phyloP scores from a whole-genome alignment of 2,329 filamentous ascomycete species.

The Westerdykella sp. region DNA sequence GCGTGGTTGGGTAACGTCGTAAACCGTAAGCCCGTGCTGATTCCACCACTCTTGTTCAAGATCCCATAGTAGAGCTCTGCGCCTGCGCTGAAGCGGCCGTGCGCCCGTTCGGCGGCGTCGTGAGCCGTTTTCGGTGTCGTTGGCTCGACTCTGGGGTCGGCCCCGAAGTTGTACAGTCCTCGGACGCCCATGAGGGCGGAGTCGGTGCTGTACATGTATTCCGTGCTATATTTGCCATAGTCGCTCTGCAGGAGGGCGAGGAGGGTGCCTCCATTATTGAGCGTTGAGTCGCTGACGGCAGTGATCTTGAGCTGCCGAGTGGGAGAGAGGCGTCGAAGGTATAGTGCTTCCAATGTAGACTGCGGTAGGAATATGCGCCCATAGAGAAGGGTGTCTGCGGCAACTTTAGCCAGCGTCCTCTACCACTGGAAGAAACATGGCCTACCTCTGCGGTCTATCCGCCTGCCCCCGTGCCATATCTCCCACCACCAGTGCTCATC shows the following conservation, averaged over 20 bases:
- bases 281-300: conserved; percentile 63
- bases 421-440: conserved; percentile 3
- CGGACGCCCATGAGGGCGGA: conserved; percentile 81
- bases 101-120: conserved; percentile 51
- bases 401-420: conserved; percentile 14
- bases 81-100: conserved; percentile 81
- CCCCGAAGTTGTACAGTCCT: conserved; percentile 91
- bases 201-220: conserved; percentile 88
- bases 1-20: conserved; percentile 74
- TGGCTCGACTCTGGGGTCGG: conserved; percentile 49
- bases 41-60: conserved; percentile 85
- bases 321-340: conserved; percentile 70
- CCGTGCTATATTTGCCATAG: conserved; percentile 76
- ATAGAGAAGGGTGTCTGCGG: conserved; percentile 59
- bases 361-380: conserved; percentile 76
- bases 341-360: conserved; percentile 78
- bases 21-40: conserved; percentile 84
- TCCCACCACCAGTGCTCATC: conserved; percentile 50
- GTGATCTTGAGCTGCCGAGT: conserved; percentile 74
- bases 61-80: conserved; percentile 94
- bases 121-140: conserved; percentile 12
- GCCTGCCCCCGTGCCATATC: conserved; percentile 47
- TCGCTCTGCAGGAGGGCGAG: conserved; percentile 74
- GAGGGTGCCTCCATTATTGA: conserved; percentile 70
- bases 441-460: conserved; percentile 46